These are phyloP conservation scores for Hyphodiscus hymeniophilus DNA, from an alignment of 495 filamentous ascomycete species.

Conservation along the genomic window DNA sequence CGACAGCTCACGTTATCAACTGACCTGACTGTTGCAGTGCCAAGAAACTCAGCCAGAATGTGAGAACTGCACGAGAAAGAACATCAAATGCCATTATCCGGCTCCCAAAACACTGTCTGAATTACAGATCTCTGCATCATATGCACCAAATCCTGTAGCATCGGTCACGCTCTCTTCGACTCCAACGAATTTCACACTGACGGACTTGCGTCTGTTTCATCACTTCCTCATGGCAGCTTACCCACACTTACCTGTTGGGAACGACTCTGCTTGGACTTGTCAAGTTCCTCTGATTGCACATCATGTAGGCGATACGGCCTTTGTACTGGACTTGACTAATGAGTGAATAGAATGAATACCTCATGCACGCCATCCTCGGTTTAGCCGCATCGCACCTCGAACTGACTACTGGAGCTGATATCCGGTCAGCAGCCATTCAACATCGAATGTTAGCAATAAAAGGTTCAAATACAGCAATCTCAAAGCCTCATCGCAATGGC, in stretches of 20 bases:
- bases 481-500: not conserved
- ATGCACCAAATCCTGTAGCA: slow-evolving; percentile 6
- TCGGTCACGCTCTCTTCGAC: slow-evolving; percentile 13
- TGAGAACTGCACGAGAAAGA: slow-evolving; percentile 11
- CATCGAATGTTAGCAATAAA: slow-evolving; percentile 17
- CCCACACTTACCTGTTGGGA: slow-evolving; percentile 17
- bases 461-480: slow-evolving; percentile 15
- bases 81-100: slow-evolving; percentile 14
- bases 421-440: slow-evolving; percentile 5
- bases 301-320: slow-evolving; percentile 7
- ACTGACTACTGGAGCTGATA: slow-evolving; percentile 5
- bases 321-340: not conserved
- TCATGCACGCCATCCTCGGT: slow-evolving; percentile 21
- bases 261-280: slow-evolving; percentile 13
- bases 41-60: slow-evolving; percentile 20
- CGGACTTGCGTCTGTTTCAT: slow-evolving; percentile 20
- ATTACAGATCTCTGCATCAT: not conserved
- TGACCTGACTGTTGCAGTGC: slow-evolving; percentile 6
- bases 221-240: slow-evolving; percentile 18
- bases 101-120: slow-evolving; percentile 8
- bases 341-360: slow-evolving; percentile 14
- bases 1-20: not conserved
- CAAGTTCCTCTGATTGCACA: slow-evolving; percentile 19
- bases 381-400: slow-evolving; percentile 15
- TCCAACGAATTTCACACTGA: slow-evolving; percentile 14